A percentile compares a stretch with the other conserved stretches of the same genome.
phyloP scores from a whole-genome alignment of 257 asterid genomes.

The Pogostemon cablin region DNA sequence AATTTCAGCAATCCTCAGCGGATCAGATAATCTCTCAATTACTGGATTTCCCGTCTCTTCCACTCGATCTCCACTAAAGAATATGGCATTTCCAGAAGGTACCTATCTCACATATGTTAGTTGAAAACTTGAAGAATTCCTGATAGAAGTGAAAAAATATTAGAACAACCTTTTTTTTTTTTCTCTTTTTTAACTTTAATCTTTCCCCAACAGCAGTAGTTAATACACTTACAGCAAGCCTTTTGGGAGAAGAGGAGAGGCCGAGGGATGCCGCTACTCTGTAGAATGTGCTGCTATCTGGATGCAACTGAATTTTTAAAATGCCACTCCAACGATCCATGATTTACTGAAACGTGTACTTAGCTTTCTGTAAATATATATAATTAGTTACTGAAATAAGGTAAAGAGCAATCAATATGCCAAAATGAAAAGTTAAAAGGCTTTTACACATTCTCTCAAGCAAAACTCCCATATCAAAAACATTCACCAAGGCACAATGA shows the following conservation, averaged over 20 bases:
- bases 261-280: slow-evolving; percentile 82
- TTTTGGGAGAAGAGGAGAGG: slow-evolving; percentile 58
- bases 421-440: background rate
- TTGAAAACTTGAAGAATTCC: background rate
- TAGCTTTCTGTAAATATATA: too few species aligned
- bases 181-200: background rate
- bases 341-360: slow-evolving; percentile 30
- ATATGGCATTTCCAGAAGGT: slow-evolving; percentile 86
- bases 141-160: slow-evolving; percentile 7
- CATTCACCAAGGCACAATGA: background rate
- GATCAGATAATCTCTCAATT: slow-evolving; percentile 86
- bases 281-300: slow-evolving; percentile 55
- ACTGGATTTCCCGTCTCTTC: slow-evolving; percentile 78
- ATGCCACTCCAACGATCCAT: slow-evolving; percentile 94
- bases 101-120: slow-evolving; percentile 48
- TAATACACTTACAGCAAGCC: slow-evolving; percentile 58
- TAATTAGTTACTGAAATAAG: too few species aligned
- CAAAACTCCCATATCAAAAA: background rate
- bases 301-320: slow-evolving; percentile 68
- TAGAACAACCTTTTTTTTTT: background rate
- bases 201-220: background rate
- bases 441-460: background rate
- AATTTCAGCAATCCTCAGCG: slow-evolving; percentile 66
- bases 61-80: slow-evolving; percentile 84
- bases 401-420: slow-evolving; percentile 6